phyloP scores from a whole-genome alignment of 2,329 filamentous ascomycete species.

The Gliomastix tumulicola region DNA sequence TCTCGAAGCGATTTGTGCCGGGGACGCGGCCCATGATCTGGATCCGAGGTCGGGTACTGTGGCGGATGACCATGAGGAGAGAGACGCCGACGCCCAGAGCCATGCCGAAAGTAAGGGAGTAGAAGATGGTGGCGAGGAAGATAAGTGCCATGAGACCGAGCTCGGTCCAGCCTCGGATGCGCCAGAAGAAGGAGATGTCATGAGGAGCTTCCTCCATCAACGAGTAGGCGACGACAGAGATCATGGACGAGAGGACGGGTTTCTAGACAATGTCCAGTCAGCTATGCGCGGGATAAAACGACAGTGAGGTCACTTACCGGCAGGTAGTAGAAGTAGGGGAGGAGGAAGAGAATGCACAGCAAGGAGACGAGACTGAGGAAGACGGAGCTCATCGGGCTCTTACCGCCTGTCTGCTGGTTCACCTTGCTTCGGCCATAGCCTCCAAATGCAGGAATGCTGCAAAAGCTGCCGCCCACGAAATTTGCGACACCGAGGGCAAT shows the following conservation, averaged over 20 bases:
- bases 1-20: conserved; percentile 77
- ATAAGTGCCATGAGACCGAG: conserved; percentile 84
- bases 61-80: conserved; percentile 79
- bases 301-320: no score
- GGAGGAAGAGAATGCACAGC: conserved; percentile 69
- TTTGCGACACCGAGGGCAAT: conserved; percentile 89
- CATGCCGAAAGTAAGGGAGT: conserved; percentile 88
- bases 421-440: conserved; percentile 96
- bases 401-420: conserved; percentile 84
- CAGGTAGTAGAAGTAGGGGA: conserved; percentile 91
- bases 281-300: no score
- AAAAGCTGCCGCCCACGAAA: conserved; percentile 84
- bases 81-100: conserved; percentile 90
- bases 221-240: conserved; percentile 90
- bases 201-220: conserved; percentile 93
- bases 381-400: conserved; percentile 89
- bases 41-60: conserved; percentile 87
- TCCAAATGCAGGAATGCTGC: conserved; percentile 88
- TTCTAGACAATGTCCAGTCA: conserved; percentile 46
- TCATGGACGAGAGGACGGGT: conserved; percentile 88
- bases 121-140: conserved; percentile 87
- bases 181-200: conserved; percentile 83
- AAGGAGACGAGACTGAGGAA: conserved; percentile 79
- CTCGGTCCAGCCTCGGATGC: conserved; percentile 80
- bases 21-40: conserved; percentile 90